Percentiles rank a stretch among this genome's conserved stretches.
Evolutionary conservation across 2,329 filamentous ascomycete species (phyloP).

Genomic region (Apiospora saccharicola): DNA sequence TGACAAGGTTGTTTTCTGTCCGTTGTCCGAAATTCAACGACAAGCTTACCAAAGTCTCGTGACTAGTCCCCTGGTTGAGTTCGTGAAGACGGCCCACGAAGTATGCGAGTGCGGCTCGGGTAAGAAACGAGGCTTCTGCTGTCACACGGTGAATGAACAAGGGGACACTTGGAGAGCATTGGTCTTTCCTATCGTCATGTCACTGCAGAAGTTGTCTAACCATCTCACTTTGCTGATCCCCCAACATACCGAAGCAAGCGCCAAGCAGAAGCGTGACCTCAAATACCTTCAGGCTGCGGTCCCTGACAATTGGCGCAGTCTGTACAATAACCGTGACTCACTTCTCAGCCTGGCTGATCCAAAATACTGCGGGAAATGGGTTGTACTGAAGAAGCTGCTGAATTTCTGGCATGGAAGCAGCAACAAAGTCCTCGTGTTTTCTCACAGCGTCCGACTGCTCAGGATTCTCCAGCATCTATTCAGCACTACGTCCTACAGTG

Average conservation of each 20-base stretch:
- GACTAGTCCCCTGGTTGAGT: constrained; percentile 72
- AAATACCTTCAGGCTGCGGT: constrained; percentile 76
- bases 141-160: constrained; percentile 64
- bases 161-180: constrained; percentile 75
- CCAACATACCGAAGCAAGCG: constrained; percentile 63
- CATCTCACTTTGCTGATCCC: constrained; percentile 92
- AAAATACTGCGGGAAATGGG: constrained; percentile 97
- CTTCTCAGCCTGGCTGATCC: constrained; percentile 84
- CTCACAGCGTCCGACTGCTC: constrained; percentile 85
- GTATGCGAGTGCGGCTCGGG: constrained; percentile 74
- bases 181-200: constrained; percentile 85
- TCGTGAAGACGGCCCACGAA: constrained; percentile 73
- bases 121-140: constrained; percentile 84
- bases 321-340: constrained; percentile 79
- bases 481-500: constrained; percentile 85
- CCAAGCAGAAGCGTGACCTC: constrained; percentile 82
- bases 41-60: constrained; percentile 85
- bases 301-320: constrained; percentile 75
- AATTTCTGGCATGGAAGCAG: constrained; percentile 89
- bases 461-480: constrained; percentile 87
- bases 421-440: constrained; percentile 96
- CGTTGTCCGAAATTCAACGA: constrained; percentile 81
- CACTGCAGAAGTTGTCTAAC: constrained; percentile 87
- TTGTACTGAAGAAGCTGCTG: constrained; percentile 83
- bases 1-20: constrained; percentile 94